Percentiles rank a stretch among this genome's conserved stretches.
Conservation (phyloP, 2,329 filamentous ascomycete genomes). For the Bertia moriformis region DNA sequence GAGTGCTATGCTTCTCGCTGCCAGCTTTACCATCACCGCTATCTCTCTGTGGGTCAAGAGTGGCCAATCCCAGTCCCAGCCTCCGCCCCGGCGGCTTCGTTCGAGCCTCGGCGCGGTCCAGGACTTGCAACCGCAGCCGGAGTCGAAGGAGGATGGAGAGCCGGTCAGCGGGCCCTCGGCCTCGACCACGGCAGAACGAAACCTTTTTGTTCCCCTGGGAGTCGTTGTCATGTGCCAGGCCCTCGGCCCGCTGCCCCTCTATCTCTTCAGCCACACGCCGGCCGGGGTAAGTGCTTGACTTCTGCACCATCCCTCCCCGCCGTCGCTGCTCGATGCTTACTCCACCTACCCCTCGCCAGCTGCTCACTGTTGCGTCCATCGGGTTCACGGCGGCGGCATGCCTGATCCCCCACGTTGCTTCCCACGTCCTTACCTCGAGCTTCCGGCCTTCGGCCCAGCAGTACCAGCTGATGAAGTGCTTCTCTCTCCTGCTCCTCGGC, state of each 20-base stretch:
- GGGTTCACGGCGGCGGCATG: slow-evolving; percentile 40
- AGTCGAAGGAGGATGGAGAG: too few species aligned
- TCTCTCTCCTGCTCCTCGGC: slow-evolving; percentile 78
- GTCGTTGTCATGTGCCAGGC: slow-evolving; percentile 63
- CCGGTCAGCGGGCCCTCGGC: too few species aligned
- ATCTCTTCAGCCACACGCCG: slow-evolving; percentile 64
- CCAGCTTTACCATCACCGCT: slow-evolving; percentile 89
- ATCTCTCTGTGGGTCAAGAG: slow-evolving; percentile 89
- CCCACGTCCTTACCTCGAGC: slow-evolving; percentile 33
- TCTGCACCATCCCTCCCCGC: background rate
- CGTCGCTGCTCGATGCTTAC: background rate
- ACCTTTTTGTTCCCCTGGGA: slow-evolving; percentile 59
- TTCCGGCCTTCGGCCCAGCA: slow-evolving; percentile 50
- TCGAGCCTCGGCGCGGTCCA: too few species aligned
- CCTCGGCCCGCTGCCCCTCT: slow-evolving; percentile 66
- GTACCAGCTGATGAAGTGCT: slow-evolving; percentile 68
- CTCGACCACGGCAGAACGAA: slow-evolving; percentile 33
- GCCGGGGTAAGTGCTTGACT: slow-evolving; percentile 36
- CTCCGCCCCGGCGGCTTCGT: too few species aligned
- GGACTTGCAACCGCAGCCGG: too few species aligned
- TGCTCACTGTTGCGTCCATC: slow-evolving; percentile 43
- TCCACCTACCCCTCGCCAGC: slow-evolving; percentile 20
- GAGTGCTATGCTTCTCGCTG: slow-evolving; percentile 90
- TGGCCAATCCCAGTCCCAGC: slow-evolving; percentile 33
- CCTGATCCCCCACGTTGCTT: slow-evolving; percentile 40